Evolutionary conservation across 2,329 filamentous ascomycete genomes (phyloP).

Genomic region (Aureobasidium sp.): DNA sequence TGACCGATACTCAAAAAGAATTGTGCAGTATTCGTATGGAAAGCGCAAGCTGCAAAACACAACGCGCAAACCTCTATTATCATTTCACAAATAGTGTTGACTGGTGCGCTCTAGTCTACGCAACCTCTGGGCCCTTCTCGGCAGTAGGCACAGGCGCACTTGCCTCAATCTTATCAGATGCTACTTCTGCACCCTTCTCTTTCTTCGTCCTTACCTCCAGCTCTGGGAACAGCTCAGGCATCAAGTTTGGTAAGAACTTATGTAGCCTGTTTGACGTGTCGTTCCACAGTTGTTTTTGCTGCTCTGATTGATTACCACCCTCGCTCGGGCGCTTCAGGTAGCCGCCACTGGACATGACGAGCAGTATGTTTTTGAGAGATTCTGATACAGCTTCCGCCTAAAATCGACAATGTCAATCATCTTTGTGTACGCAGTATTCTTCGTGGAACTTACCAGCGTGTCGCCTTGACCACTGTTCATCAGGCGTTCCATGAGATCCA

Average conservation of each 20-base stretch:
- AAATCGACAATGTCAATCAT: conserved; percentile 15
- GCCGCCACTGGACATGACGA: conserved; percentile 89
- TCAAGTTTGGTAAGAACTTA: conserved; percentile 53
- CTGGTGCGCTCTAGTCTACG: neutral
- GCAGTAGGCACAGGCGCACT: neutral
- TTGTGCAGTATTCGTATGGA: neutral
- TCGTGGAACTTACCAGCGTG: conserved; percentile 16
- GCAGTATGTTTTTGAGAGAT: conserved; percentile 88
- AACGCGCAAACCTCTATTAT: neutral
- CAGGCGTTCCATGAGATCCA: conserved; percentile 89
- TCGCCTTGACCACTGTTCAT: conserved; percentile 91
- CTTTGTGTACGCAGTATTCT: neutral
- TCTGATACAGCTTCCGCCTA: conserved; percentile 93
- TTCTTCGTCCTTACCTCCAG: conserved; percentile 25
- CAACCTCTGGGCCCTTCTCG: neutral
- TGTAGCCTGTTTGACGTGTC: conserved; percentile 56
- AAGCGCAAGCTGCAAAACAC: neutral
- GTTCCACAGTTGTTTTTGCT: conserved; percentile 50
- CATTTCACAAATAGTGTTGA: neutral
- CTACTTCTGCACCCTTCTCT: neutral
- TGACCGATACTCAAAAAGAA: neutral
- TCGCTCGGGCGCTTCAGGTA: conserved; percentile 65
- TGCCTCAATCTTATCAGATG: neutral
- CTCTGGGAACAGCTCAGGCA: conserved; percentile 53
- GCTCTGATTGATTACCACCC: conserved; percentile 30